Evolutionary conservation across 148 eudicot species (phyloP).

Genomic region (Linanthus parryae): DNA sequence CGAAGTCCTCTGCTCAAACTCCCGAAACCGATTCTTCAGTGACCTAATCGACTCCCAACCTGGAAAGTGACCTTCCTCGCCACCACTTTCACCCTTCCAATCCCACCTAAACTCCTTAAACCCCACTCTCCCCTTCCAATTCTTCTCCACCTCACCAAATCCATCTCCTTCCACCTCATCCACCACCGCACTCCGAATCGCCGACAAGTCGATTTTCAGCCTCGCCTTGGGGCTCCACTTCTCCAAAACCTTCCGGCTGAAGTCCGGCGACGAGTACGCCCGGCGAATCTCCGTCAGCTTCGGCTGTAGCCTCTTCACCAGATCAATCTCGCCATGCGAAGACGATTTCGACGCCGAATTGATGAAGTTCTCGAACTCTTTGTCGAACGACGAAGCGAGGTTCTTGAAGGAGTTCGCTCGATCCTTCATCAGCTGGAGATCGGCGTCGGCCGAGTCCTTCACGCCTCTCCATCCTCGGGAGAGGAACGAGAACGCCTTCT

Average conservation of each 20-base stretch:
- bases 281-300: constrained; percentile 68
- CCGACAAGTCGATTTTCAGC: constrained; percentile 67
- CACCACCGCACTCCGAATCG: constrained; percentile 54
- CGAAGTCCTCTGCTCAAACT: constrained; percentile 60
- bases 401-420: constrained; percentile 76
- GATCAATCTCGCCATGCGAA: constrained; percentile 50
- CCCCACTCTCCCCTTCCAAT: constrained; percentile 30
- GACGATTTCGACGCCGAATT: constrained; percentile 43
- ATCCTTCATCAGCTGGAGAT: constrained; percentile 61
- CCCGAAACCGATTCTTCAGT: constrained; percentile 52
- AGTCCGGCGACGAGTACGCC: constrained; percentile 82
- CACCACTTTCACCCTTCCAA: constrained; percentile 27
- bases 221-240: constrained; percentile 56
- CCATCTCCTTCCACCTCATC: constrained; percentile 16
- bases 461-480: constrained; percentile 86
- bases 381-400: constrained; percentile 59
- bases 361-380: constrained; percentile 73
- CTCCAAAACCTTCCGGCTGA: constrained; percentile 52
- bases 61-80: constrained; percentile 34
- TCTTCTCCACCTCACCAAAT: constrained; percentile 27
- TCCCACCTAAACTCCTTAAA: constrained; percentile 44
- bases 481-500: constrained; percentile 66
- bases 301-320: constrained; percentile 66
- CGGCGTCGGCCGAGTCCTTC: constrained; percentile 71
- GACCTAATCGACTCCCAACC: constrained; percentile 85